Evolutionary conservation across 306 rosid species (phyloP).

Genomic region (peach (Prunus persica)): DNA sequence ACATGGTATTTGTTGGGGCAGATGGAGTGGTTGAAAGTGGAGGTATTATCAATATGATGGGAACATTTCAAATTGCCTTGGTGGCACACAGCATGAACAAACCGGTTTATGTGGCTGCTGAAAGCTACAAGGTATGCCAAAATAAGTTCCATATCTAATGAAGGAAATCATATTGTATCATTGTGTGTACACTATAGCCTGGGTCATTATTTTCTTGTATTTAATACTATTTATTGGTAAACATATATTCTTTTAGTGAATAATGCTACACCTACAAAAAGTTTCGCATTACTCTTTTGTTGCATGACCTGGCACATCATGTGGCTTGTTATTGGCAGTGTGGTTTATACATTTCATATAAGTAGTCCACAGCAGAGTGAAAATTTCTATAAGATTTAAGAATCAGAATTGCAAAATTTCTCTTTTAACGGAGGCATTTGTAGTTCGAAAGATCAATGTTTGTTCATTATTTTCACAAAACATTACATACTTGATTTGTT

Average conservation of each 20-base stretch:
- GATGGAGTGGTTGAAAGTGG: constrained; percentile 98
- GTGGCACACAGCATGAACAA: constrained; percentile 89
- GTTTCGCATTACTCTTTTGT: neutral
- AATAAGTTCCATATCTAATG: neutral
- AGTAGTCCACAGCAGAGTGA: neutral
- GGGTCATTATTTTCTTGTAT: neutral
- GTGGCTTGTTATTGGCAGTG: neutral
- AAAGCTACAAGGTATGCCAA: constrained; percentile 81
- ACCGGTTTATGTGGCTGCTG: constrained; percentile 94
- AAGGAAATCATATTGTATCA: neutral
- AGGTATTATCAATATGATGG: constrained; percentile 96
- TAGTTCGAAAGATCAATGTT: neutral
- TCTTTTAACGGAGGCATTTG: neutral
- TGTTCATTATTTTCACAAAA: neutral
- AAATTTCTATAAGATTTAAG: neutral
- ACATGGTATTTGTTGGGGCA: constrained; percentile 95
- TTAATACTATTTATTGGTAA: neutral
- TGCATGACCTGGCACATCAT: neutral
- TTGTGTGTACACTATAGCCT: no score
- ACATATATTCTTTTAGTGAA: neutral
- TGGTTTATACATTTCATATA: neutral
- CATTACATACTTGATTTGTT: constrained; percentile 6
- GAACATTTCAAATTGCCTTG: constrained; percentile 87
- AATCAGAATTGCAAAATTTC: neutral
- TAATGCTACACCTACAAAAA: neutral